Base-by-base conservation (phyloP, 768 basidiomycete genomes). In the Amylocystis lapponica region DNA sequence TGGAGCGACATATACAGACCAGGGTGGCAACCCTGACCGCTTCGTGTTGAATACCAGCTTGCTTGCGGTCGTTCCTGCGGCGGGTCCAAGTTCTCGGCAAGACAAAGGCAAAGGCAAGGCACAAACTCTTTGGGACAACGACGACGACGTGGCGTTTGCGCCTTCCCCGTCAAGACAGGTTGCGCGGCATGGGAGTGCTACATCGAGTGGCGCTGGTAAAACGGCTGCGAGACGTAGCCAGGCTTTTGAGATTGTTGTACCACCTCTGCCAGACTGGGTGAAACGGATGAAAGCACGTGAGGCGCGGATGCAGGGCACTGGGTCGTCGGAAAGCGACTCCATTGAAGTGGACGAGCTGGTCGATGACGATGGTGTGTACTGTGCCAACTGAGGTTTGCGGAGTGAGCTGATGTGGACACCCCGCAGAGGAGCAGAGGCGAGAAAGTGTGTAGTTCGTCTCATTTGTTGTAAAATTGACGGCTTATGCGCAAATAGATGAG, bases 401-500 rank as follows among this genome's bases (percentile, higher is more conserved):
- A 20, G n/a, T 13, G 20, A 5, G 41, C 5, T 27, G 26, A 27
- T 20, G 33, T 37, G 22, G 25, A 26, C 19, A 20, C 7, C 9
- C 14, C 11, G n/a, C 11, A 38, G 46, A 47, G 8, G 45, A 46
- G 8, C 39, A 38, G n/a, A 20, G 17, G 22, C 7, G n/a, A 27
- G 21, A 48, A 33, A 45, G 51, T 46, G 22, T 42, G 32, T 23
- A 22, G 8, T 23, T 11, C 12, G 22, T 19, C 39, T 40, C 39
- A 40, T 30, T 5, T 17, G 16, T 34, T n/a, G n/a, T n/a, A n/a
- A n/a, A n/a, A n/a, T n/a, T n/a, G n/a, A n/a, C n/a, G n/a, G 36
- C 11, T 11, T 19, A 17, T 30, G 27, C 20, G 21, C 23, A 10
- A 4, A 19, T 41, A 59, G 78, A 74, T 51, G 60, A 59, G 30